These are phyloP conservation scores for Alternaria brassicae DNA, from an alignment of 2,329 filamentous ascomycete genomes.

Conservation along the genomic window DNA sequence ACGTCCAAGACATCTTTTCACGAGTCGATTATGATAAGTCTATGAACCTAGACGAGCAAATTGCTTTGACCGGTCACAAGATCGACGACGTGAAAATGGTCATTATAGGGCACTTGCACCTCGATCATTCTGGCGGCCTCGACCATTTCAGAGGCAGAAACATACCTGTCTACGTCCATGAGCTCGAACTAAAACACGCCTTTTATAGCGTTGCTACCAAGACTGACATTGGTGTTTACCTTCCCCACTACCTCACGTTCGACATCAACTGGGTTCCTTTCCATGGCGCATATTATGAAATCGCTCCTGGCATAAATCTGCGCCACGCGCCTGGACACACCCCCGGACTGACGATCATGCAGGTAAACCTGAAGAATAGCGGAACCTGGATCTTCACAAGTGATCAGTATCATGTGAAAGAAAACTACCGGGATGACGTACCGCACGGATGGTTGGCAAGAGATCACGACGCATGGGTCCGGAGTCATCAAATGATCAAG, in stretches of 20 bases:
- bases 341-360: constrained; percentile 46
- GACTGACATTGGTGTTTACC: constrained; percentile 43
- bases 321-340: constrained; percentile 49
- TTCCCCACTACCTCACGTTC: constrained; percentile 48
- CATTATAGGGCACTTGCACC: constrained; percentile 48
- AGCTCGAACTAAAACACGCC: constrained; percentile 48
- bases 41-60: constrained; percentile 34
- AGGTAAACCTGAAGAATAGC: constrained; percentile 45
- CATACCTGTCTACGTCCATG: constrained; percentile 48
- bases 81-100: constrained; percentile 49
- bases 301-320: constrained; percentile 45
- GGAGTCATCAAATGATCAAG: constrained; percentile 42
- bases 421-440: constrained; percentile 45
- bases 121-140: constrained; percentile 49
- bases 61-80: constrained; percentile 41
- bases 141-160: constrained; percentile 45
- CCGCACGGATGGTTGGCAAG: constrained; percentile 50
- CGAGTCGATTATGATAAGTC: constrained; percentile 35
- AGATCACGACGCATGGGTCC: constrained; percentile 48
- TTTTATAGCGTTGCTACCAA: constrained; percentile 41
- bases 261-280: constrained; percentile 50
- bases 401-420: constrained; percentile 49
- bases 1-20: constrained; percentile 44
- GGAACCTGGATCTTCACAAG: constrained; percentile 51
- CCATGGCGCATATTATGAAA: constrained; percentile 41